phyloP scores from a whole-genome alignment of 495 filamentous ascomycete species.

The Aspergillus mulundensis region DNA sequence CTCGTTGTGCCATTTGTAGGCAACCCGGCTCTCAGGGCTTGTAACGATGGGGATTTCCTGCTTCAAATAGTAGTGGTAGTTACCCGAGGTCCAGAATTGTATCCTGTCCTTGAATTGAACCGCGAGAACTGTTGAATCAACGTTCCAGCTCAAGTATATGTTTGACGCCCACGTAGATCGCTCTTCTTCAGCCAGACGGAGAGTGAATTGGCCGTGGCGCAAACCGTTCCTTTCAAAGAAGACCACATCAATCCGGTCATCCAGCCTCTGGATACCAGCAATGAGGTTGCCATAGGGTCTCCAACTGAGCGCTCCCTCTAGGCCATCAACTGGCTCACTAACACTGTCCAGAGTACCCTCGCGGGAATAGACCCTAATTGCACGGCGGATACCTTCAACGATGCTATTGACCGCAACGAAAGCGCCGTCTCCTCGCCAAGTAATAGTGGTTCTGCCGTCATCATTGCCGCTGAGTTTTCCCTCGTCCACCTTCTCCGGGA shows the following conservation, averaged over 20 bases:
- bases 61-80: slow-evolving; percentile 98
- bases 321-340: slow-evolving; percentile 85
- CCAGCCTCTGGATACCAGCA: slow-evolving; percentile 70
- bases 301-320: slow-evolving; percentile 88
- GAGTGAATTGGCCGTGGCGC: slow-evolving; percentile 83
- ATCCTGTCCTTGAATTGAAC: slow-evolving; percentile 68
- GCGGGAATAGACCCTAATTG: slow-evolving; percentile 82
- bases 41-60: slow-evolving; percentile 64
- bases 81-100: slow-evolving; percentile 95
- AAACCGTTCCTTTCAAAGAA: slow-evolving; percentile 97
- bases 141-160: slow-evolving; percentile 77
- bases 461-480: slow-evolving; percentile 71
- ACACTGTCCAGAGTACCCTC: slow-evolving; percentile 88
- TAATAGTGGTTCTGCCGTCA: slow-evolving; percentile 65
- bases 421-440: slow-evolving; percentile 91
- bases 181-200: slow-evolving; percentile 61
- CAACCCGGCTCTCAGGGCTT: slow-evolving; percentile 24
- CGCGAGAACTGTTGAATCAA: slow-evolving; percentile 86
- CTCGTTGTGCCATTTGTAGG: slow-evolving; percentile 79
- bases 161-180: slow-evolving; percentile 49
- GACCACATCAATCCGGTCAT: slow-evolving; percentile 71
- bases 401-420: slow-evolving; percentile 82
- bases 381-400: slow-evolving; percentile 61
- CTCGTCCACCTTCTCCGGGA: slow-evolving; percentile 88
- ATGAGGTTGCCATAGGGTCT: slow-evolving; percentile 85